Base-by-base conservation (phyloP, 768 basidiomycete genomes). In the Boletus vinaceobasis region DNA sequence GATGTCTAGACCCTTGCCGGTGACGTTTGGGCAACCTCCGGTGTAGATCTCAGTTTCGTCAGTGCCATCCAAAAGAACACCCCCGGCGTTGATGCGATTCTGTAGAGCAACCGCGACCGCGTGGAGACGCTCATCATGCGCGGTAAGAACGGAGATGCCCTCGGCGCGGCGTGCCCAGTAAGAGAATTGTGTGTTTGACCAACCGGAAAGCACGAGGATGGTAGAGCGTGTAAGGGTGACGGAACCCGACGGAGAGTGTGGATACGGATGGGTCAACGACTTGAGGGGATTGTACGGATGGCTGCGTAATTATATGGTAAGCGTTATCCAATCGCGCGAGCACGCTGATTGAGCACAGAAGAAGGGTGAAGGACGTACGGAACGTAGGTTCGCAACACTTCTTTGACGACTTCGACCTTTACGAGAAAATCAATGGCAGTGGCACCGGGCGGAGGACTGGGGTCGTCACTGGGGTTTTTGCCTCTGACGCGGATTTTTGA, bases 181-280 rank as follows among this genome's bases (percentile, higher is more conserved):
- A 43, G 78, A 80, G 47, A 79, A 79, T 53, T 80, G 79, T 9
- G 78, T 79, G 47, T 80, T 79, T 19, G 79, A 80, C 78, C 78
- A 80, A 54, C 78, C 78, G 6, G 78, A 78, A 47, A 79, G 72
- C 43, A 74, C 65, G 47, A 79, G 75, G 48, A 79, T 74, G 42
- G 76, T 75, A 37, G 77, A 73, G 40, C 79, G 76, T 23, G 77
- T 80, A 48, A 79, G 72, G 27, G 71, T 74, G 48, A 79, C 79
- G 53, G 69, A 69, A 38, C 78, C 79, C 11, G 70, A 64, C 36
- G 77, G 76, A 38, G 75, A 72, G 48, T 52, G 62, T 21, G 64
- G 50, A 56, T 71, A 80, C 10, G 64, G 61, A 65, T 79, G 78
- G 29, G 74, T 60, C 31, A 79, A 62, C 4, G 77, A 77, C 58